A percentile compares a stretch with the other conserved stretches of the same genome.
Evolutionary conservation across 495 filamentous ascomycete genomes (phyloP).

Genomic region (Aspergillus diversus): DNA sequence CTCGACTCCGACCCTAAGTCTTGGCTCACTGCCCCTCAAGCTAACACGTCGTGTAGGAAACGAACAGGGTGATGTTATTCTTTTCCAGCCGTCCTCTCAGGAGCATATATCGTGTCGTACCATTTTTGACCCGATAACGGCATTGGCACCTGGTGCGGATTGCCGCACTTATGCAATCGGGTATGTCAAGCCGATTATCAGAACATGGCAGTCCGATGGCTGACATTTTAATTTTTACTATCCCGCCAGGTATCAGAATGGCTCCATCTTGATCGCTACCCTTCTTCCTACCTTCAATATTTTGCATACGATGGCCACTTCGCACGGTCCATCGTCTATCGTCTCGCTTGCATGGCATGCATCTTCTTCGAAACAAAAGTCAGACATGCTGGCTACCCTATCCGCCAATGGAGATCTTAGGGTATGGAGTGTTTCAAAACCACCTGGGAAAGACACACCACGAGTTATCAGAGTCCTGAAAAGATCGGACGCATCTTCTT

Average conservation of each 20-base stretch:
- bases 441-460: conserved; percentile 70
- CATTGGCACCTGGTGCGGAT: conserved; percentile 87
- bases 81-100: conserved; percentile 91
- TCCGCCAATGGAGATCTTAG: conserved; percentile 89
- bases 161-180: conserved; percentile 97
- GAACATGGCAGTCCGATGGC: no score
- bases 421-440: conserved; percentile 96
- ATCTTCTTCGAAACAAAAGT: conserved; percentile 94
- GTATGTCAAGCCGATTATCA: conserved; percentile 45
- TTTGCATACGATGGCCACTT: conserved; percentile 85
- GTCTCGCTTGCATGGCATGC: conserved; percentile 94
- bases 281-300: conserved; percentile 94
- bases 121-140: conserved; percentile 90
- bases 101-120: conserved; percentile 93
- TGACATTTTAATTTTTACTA: no score
- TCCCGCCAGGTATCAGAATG: conserved; percentile 80
- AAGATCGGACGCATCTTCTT: conserved; percentile 67
- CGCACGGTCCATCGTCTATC: conserved; percentile 82
- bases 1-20: background rate
- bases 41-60: conserved; percentile 62
- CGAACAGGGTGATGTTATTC: conserved; percentile 85
- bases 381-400: conserved; percentile 96
- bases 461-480: conserved; percentile 89
- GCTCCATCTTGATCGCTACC: conserved; percentile 86
- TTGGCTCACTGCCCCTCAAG: background rate